A percentile compares a stretch with the other conserved stretches of the same genome.
phyloP scores from a whole-genome alignment of 768 basidiomycete species.

The Pleurotus cornucopiae region DNA sequence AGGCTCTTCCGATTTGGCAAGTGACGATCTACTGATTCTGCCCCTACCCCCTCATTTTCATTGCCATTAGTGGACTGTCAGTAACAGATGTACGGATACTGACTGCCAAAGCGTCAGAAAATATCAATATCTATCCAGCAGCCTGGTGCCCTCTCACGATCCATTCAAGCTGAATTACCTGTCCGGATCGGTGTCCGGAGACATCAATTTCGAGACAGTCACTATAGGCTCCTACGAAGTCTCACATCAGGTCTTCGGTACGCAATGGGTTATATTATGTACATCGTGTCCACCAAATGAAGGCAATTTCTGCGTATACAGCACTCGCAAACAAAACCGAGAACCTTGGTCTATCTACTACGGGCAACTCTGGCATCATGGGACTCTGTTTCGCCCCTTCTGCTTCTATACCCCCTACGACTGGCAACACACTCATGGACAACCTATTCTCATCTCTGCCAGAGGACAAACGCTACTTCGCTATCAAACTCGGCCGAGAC shows the following conservation, averaged over 20 bases:
- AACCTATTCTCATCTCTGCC: slow-evolving; percentile 41
- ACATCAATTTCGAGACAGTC: slow-evolving; percentile 41
- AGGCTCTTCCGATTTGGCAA: slow-evolving; percentile 53
- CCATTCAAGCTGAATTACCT: slow-evolving; percentile 47
- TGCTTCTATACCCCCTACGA: slow-evolving; percentile 39
- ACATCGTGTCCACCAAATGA: slow-evolving; percentile 13
- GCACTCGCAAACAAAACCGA: slow-evolving; percentile 33
- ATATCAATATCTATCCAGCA: slow-evolving; percentile 29
- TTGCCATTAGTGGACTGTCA: slow-evolving; percentile 45
- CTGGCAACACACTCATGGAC: slow-evolving; percentile 41
- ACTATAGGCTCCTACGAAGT: slow-evolving; percentile 31
- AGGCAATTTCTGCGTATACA: neutral
- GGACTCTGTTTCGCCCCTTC: slow-evolving; percentile 48
- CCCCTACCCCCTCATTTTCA: no score
- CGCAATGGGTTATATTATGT: slow-evolving; percentile 2
- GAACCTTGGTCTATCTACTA: slow-evolving; percentile 37
- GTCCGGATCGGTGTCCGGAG: slow-evolving; percentile 44
- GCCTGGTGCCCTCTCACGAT: slow-evolving; percentile 25
- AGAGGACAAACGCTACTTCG: slow-evolving; percentile 42
- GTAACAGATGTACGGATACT: slow-evolving; percentile 34
- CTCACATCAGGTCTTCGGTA: slow-evolving; percentile 45
- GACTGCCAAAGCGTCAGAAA: slow-evolving; percentile 43
- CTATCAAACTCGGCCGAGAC: slow-evolving; percentile 42
- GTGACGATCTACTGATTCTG: slow-evolving; percentile 8
- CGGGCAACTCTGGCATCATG: slow-evolving; percentile 51